Conservation (phyloP, 192 early-diverging fungal genomes). For the Powellomyces hirtus region DNA sequence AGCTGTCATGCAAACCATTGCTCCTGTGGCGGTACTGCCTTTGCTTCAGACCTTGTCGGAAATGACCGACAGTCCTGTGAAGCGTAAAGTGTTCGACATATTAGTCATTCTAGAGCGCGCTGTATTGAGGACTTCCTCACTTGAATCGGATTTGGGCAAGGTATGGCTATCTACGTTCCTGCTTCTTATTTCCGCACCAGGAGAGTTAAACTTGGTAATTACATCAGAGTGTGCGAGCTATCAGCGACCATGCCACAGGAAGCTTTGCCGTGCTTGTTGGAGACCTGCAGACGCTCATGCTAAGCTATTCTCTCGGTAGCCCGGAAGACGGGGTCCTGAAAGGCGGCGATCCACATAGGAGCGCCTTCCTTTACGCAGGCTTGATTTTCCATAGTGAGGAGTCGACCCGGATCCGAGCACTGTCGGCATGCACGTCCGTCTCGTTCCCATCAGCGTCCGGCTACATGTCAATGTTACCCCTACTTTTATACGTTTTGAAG, state of each 20-base stretch:
- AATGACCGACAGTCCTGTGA: not conserved
- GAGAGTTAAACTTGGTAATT: no score
- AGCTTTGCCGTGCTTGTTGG: not conserved
- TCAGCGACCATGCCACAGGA: not conserved
- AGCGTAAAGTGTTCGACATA: slow-evolving; percentile 20
- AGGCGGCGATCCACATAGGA: not conserved
- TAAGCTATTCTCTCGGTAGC: no score
- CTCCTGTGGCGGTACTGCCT: not conserved
- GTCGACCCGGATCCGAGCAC: slow-evolving; percentile 3
- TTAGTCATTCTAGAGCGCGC: slow-evolving; percentile 24
- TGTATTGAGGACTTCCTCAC: slow-evolving; percentile 6
- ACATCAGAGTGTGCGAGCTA: no score
- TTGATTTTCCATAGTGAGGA: slow-evolving; percentile 5
- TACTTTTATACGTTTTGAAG: slow-evolving; percentile 20
- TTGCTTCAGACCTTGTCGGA: slow-evolving; percentile 18
- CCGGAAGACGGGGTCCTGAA: no score
- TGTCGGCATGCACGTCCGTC: not conserved
- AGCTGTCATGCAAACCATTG: not conserved
- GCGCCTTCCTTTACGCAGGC: not conserved
- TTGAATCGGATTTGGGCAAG: no score
- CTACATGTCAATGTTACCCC: slow-evolving; percentile 18
- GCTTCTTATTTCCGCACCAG: no score
- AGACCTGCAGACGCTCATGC: not conserved
- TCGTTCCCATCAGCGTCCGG: not conserved
- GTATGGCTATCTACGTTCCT: no score